A percentile compares a stretch with the other conserved stretches of the same genome.
Evolutionary conservation across 495 filamentous ascomycete genomes (phyloP).

Genomic region (Copromyces sp.): DNA sequence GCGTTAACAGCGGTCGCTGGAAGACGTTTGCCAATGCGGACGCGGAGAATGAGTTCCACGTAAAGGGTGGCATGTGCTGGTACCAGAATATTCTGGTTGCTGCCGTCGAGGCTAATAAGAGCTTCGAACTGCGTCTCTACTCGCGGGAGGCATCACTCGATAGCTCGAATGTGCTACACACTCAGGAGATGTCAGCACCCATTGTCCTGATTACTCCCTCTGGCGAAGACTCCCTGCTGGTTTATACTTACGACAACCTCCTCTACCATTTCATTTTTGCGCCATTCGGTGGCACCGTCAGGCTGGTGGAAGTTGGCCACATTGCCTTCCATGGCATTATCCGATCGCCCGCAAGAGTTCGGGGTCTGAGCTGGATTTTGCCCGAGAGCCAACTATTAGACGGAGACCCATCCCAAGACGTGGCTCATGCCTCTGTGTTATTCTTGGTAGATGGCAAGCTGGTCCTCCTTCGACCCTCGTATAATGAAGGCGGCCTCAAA

Average conservation of each 20-base stretch:
- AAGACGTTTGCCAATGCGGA: conserved; percentile 78
- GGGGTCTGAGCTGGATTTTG: conserved; percentile 90
- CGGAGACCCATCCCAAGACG: conserved; percentile 93
- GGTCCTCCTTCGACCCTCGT: conserved; percentile 79
- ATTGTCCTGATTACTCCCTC: conserved; percentile 78
- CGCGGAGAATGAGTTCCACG: conserved; percentile 79
- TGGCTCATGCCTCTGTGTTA: conserved; percentile 84
- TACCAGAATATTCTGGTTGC: conserved; percentile 91
- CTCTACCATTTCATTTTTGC: conserved; percentile 90
- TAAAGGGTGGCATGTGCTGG: conserved; percentile 97
- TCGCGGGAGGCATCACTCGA: conserved; percentile 79
- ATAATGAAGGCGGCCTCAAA: conserved; percentile 67
- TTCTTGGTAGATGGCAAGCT: conserved; percentile 95
- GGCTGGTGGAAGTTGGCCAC: conserved; percentile 82
- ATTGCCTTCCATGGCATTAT: conserved; percentile 97
- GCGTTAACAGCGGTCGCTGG: conserved; percentile 88
- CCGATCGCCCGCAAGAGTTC: conserved; percentile 79
- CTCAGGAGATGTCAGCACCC: conserved; percentile 68
- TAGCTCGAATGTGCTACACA: conserved; percentile 57
- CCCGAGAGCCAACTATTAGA: conserved; percentile 83
- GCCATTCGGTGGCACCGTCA: conserved; percentile 53
- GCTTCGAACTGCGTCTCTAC: conserved; percentile 83
- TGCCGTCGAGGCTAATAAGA: conserved; percentile 75
- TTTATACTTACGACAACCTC: conserved; percentile 94
- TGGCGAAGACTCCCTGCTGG: conserved; percentile 87